These are phyloP conservation scores for Aspergillus ruber DNA, from an alignment of 2,329 filamentous ascomycete species.

Conservation along the genomic window DNA sequence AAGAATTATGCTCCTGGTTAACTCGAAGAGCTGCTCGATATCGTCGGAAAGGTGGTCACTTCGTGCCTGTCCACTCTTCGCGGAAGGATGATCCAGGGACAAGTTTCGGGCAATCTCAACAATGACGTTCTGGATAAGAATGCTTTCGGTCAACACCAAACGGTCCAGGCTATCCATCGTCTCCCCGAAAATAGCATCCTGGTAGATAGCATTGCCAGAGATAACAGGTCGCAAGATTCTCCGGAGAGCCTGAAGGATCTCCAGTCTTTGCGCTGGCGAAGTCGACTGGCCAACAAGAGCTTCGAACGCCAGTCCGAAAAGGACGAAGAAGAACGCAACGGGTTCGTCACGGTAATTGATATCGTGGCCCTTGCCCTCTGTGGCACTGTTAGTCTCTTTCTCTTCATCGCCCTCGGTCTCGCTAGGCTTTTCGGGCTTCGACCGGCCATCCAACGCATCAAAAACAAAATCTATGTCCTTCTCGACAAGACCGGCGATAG, in stretches of 20 bases:
- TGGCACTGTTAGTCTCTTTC: slow-evolving; percentile 11
- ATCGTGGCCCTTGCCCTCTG: slow-evolving; percentile 57
- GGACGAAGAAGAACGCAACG: slow-evolving; percentile 96
- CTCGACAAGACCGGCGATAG: slow-evolving; percentile 93
- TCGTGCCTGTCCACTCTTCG: slow-evolving; percentile 59
- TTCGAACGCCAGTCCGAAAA: slow-evolving; percentile 95
- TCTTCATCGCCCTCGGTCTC: slow-evolving; percentile 20
- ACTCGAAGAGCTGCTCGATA: slow-evolving; percentile 94
- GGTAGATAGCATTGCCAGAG: slow-evolving; percentile 92
- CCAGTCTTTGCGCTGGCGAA: slow-evolving; percentile 70
- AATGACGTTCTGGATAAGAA: slow-evolving; percentile 84
- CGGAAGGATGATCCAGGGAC: slow-evolving; percentile 85
- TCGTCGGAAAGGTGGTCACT: slow-evolving; percentile 86
- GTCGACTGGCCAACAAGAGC: slow-evolving; percentile 77
- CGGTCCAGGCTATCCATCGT: slow-evolving; percentile 94
- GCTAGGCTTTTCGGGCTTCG: slow-evolving; percentile 24
- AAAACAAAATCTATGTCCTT: slow-evolving; percentile 98
- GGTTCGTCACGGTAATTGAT: slow-evolving; percentile 99
- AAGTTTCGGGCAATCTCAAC: slow-evolving; percentile 88
- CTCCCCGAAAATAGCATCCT: slow-evolving; percentile 91
- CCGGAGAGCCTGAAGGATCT: slow-evolving; percentile 84
- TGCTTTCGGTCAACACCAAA: slow-evolving; percentile 81
- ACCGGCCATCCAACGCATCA: slow-evolving; percentile 85
- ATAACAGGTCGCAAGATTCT: slow-evolving; percentile 93
- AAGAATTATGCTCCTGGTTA: slow-evolving; percentile 91